Conservation (phyloP, 2,329 filamentous ascomycete species). For the Fusarium neocosmosporiellum region DNA sequence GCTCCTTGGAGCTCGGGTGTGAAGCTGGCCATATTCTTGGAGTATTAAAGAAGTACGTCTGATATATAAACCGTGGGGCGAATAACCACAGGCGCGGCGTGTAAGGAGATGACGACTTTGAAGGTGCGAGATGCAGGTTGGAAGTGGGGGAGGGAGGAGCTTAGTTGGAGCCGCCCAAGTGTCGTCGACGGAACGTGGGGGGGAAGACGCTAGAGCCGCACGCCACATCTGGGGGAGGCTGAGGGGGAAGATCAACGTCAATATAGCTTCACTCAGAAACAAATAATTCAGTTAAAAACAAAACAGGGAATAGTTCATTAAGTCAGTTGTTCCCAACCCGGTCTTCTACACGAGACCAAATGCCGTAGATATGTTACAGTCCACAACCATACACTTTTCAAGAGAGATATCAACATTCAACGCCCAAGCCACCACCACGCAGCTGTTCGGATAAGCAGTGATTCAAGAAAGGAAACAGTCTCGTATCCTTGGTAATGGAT, state of each 20-base stretch:
- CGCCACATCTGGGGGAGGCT: conserved; percentile 3
- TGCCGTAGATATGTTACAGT: conserved; percentile 27
- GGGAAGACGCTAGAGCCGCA: background rate
- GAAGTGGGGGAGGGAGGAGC: conserved; percentile 25
- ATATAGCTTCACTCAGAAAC: background rate
- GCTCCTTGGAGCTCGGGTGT: conserved; percentile 43
- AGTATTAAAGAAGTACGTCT: background rate
- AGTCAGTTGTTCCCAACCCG: background rate
- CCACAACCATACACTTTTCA: conserved; percentile 15
- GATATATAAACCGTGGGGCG: background rate
- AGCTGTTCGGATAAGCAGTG: background rate
- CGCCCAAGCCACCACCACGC: conserved; percentile 13
- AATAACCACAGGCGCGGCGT: background rate
- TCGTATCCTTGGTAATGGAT: background rate
- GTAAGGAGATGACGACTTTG: background rate
- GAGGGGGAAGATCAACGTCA: background rate
- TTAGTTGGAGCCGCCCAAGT: background rate
- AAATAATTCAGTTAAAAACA: background rate
- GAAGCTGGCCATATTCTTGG: conserved; percentile 44
- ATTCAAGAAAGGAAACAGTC: background rate
- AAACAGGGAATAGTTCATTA: conserved; percentile 10
- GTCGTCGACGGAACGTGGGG: conserved; percentile 20
- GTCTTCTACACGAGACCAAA: conserved; percentile 16
- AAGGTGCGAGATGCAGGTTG: conserved; percentile 16
- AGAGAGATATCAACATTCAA: conserved; percentile 24